phyloP scores from a whole-genome alignment of 176 grass and related monocot species.

The Areca catechu region DNA sequence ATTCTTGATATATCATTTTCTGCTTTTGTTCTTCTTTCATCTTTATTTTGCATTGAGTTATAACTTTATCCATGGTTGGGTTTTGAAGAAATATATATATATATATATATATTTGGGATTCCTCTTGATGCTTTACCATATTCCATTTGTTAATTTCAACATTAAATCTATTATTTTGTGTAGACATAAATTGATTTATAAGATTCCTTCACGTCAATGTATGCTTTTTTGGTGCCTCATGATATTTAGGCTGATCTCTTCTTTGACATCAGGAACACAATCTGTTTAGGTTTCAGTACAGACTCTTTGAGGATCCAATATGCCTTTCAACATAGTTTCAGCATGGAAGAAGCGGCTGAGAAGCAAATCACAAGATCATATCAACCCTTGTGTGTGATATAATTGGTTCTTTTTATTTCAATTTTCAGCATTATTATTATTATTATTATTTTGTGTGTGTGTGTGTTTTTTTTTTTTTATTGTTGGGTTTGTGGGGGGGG shows the following conservation, averaged over 20 bases:
- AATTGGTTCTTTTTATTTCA: not conserved
- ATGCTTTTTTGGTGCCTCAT: too few relatives aligned
- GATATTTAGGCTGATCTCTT: not conserved
- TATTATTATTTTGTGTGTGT: too few relatives aligned
- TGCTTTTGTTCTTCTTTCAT: slow-evolving; percentile 4
- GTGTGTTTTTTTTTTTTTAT: too few relatives aligned
- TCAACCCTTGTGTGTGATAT: slow-evolving; percentile 70
- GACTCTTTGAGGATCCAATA: slow-evolving; percentile 18
- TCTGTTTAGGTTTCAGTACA: slow-evolving; percentile 4
- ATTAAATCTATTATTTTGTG: not conserved
- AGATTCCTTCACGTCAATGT: too few relatives aligned
- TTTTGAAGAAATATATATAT: too few relatives aligned
- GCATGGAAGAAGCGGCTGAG: slow-evolving; percentile 94
- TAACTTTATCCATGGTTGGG: not conserved
- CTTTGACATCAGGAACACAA: slow-evolving; percentile 3
- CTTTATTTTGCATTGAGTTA: not conserved
- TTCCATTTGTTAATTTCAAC: slow-evolving; percentile 14
- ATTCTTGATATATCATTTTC: not conserved
- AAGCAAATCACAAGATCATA: slow-evolving; percentile 78
- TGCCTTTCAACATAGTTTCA: slow-evolving; percentile 88
- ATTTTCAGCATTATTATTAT: not conserved
- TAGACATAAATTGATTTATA: too few relatives aligned
- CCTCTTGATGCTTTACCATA: slow-evolving; percentile 10
- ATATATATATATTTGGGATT: too few relatives aligned
- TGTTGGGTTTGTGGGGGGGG: too few relatives aligned